Evolutionary conservation across 2,329 filamentous ascomycete species (phyloP).

Genomic region (Eurotiales sp.): DNA sequence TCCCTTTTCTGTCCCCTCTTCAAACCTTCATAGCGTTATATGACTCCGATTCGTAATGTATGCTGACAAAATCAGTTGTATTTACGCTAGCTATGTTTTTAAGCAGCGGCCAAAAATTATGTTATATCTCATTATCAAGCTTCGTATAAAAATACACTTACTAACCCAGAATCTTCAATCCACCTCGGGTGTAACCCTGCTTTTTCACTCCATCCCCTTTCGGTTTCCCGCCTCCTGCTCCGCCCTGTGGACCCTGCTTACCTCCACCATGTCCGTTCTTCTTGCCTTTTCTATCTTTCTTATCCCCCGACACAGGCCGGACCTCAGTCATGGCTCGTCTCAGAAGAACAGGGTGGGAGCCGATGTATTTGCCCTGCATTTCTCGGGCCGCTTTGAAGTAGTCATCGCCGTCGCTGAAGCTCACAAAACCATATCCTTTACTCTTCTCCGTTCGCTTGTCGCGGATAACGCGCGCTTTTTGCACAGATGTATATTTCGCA

Average conservation of each 20-base stretch:
- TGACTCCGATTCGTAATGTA: background rate
- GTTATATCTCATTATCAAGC: background rate
- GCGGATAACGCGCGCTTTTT: slow-evolving; percentile 88
- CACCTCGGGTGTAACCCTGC: slow-evolving; percentile 43
- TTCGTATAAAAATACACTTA: background rate
- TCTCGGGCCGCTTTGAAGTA: slow-evolving; percentile 95
- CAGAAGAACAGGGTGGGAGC: slow-evolving; percentile 86
- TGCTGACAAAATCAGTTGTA: background rate
- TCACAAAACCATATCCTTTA: slow-evolving; percentile 94
- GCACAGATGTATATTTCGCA: slow-evolving; percentile 76
- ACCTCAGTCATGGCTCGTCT: slow-evolving; percentile 90
- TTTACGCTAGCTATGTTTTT: background rate
- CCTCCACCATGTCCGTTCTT: slow-evolving; percentile 24
- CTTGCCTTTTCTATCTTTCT: slow-evolving; percentile 56
- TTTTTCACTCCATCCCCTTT: slow-evolving; percentile 45
- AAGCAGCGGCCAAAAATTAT: background rate
- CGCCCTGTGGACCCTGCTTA: slow-evolving; percentile 17
- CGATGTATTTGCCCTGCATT: slow-evolving; percentile 99
- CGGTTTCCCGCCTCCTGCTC: slow-evolving; percentile 39
- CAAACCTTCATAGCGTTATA: too few species aligned
- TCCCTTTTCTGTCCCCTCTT: too few species aligned
- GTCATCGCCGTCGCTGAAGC: slow-evolving; percentile 90
- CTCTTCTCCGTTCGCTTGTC: slow-evolving; percentile 96
- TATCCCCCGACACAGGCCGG: slow-evolving; percentile 66
- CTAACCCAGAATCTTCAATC: slow-evolving; percentile 43